These are phyloP conservation scores for Protomyces inouyei DNA, from an alignment of 1,139 yeast genomes.

Conservation along the genomic window DNA sequence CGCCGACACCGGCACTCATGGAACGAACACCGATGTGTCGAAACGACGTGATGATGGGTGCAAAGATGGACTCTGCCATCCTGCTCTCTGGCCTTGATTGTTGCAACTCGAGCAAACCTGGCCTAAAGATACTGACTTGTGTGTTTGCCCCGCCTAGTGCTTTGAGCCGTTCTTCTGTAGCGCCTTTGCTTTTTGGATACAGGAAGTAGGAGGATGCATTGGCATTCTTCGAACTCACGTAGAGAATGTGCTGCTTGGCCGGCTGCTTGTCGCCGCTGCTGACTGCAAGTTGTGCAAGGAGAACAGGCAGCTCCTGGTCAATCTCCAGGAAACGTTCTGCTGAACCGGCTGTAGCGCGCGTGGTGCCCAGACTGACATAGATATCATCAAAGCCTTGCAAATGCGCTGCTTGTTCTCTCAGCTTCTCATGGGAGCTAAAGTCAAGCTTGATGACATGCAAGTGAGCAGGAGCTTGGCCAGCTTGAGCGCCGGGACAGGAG, in stretches of 20 bases:
- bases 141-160: conserved; percentile 4
- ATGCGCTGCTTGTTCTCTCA: background rate
- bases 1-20: conserved; percentile 13
- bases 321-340: conserved; percentile 11
- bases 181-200: conserved; percentile 24
- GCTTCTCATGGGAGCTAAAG: no score
- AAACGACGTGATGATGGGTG: background rate
- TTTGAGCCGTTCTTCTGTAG: conserved; percentile 14
- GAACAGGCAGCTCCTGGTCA: conserved; percentile 23
- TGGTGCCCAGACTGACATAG: conserved; percentile 23
- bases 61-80: conserved; percentile 4
- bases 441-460: background rate
- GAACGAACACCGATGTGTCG: conserved; percentile 3
- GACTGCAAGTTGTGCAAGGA: conserved; percentile 8
- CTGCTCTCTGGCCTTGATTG: background rate
- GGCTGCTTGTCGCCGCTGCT: background rate
- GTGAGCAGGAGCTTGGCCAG: background rate
- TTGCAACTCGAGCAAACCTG: conserved; percentile 2
- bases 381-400: conserved; percentile 18
- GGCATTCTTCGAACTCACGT: conserved; percentile 18
- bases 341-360: conserved; percentile 21
- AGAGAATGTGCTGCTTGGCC: conserved; percentile 14
- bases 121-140: conserved; percentile 7
- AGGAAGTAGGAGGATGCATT: conserved; percentile 6
- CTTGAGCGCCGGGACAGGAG: background rate